phyloP scores from a whole-genome alignment of 108 stramenopile species.

The Nannochloropsis salina region DNA sequence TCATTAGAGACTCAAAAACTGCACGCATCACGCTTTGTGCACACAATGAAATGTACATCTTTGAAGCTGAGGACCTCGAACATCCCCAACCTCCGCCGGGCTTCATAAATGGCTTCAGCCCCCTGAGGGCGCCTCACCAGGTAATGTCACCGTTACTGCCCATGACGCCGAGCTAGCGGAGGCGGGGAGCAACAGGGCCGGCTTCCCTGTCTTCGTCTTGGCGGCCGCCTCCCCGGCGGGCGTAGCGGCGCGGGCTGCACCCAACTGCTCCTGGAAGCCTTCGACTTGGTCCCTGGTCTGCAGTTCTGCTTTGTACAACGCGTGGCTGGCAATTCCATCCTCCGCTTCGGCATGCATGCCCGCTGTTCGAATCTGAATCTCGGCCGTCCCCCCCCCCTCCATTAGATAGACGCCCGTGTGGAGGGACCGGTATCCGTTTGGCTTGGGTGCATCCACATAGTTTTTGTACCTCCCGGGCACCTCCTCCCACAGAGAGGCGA shows the following conservation, averaged over 20 bases:
- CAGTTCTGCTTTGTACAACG: slow-evolving; percentile 17
- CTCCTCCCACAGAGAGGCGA: slow-evolving; percentile 25
- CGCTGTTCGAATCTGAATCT: slow-evolving; percentile 81
- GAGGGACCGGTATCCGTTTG: slow-evolving; percentile 84
- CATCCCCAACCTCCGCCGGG: too few relatives aligned
- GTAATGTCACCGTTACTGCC: too few relatives aligned
- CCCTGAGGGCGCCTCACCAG: too few relatives aligned
- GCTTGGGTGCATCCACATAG: slow-evolving; percentile 73
- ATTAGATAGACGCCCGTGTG: slow-evolving; percentile 58
- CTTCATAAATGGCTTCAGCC: too few relatives aligned
- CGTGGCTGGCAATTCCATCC: slow-evolving; percentile 76
- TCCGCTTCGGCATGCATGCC: slow-evolving; percentile 85
- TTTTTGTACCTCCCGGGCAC: slow-evolving; percentile 68
- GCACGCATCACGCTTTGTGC: too few relatives aligned
- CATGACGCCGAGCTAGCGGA: too few relatives aligned
- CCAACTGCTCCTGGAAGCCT: background rate
- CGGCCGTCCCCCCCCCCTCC: slow-evolving; percentile 33
- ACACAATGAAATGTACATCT: too few relatives aligned
- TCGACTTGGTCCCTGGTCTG: slow-evolving; percentile 10
- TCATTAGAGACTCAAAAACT: too few relatives aligned
- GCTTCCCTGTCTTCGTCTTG: background rate
- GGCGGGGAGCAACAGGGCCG: background rate
- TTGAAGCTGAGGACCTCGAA: too few relatives aligned
- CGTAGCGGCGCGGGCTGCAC: background rate
- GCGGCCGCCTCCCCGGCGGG: too few relatives aligned